Evolutionary conservation across 2,329 filamentous ascomycete genomes (phyloP), one percentile per base, ranked within the genome.

Genomic region (Hypoxylon rubiginosum): DNA sequence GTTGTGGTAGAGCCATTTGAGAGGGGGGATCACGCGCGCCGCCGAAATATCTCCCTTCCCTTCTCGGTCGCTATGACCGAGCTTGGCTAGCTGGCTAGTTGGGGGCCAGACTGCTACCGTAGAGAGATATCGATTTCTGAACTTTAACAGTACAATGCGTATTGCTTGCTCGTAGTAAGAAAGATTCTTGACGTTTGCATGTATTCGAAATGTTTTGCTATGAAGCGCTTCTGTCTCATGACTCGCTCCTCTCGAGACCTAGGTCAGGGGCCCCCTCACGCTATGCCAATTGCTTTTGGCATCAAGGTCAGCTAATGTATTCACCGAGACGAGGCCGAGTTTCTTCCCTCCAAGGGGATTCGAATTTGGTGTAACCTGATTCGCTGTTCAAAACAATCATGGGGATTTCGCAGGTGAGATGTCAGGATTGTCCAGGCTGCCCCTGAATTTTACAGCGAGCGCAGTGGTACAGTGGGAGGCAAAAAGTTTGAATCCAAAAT

Each of bases 301-400:
- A 49, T 53, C 19, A 61, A 61, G 52, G 39, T 66, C 63, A 64
- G 58, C 62, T 64, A 24, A 48, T 41, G 51, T 17, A 45, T 21
- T 67, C 55, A 64, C 67, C 67, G 67, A 69, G 58, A 55, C 58
- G 51, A 17, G 43, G 21, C 67, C 67, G 67, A 69, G 52, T 54
- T 58, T 69, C 51, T 63, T 24, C 63, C 64, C 52, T 51, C 34
- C 43, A 43, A 59, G 60, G 41, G 28, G 52, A 32, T 26, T 58
- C 28, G 50, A 50, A 56, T 52, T 68, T 24, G 32, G 53, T 52
- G 36, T 11, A 24, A 17, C 54, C 17, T 64, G 58, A 68, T 68
- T 68, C 49, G 65, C 45, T 54, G 46, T 21, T 24, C 21, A 19
- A n/a, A 53, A 51, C 49, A 49, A 48, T 48, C 61, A 50, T 26